A percentile compares a stretch with the other conserved stretches of the same genome.
Evolutionary conservation across 2,329 filamentous ascomycete genomes (phyloP).

Genomic region (Colletotrichum chlorophyti): DNA sequence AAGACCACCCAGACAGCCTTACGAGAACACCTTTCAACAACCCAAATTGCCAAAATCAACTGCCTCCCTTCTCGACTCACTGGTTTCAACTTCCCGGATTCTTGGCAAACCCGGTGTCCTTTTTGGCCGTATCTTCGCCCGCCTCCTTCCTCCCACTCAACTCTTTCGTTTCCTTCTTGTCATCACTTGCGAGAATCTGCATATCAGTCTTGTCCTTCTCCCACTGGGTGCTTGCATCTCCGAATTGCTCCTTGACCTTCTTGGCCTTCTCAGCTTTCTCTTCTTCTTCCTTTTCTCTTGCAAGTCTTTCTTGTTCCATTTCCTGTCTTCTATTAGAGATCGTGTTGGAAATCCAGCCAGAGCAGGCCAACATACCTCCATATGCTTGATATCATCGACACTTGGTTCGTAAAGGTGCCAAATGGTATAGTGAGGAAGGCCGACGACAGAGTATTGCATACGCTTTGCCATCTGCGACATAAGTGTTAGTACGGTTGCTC

Average conservation of each 20-base stretch:
- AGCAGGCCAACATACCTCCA: constrained; percentile 68
- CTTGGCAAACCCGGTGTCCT: constrained; percentile 9
- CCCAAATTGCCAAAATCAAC: too few species aligned
- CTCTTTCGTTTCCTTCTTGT: constrained; percentile 43
- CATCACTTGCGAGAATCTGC: constrained; percentile 68
- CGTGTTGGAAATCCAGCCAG: not conserved
- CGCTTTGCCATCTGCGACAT: constrained; percentile 84
- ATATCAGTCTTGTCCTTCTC: constrained; percentile 87
- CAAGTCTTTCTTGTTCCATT: constrained; percentile 88
- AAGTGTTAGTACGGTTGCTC: constrained; percentile 6
- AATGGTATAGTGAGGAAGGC: constrained; percentile 95
- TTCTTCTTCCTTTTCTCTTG: constrained; percentile 80
- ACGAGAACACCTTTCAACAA: too few species aligned
- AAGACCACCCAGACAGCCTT: too few species aligned
- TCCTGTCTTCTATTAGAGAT: constrained; percentile 59
- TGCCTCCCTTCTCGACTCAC: not conserved
- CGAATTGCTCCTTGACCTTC: constrained; percentile 82
- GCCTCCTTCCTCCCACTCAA: constrained; percentile 23
- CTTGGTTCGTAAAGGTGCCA: constrained; percentile 99
- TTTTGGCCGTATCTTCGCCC: too few species aligned
- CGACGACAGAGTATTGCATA: constrained; percentile 95
- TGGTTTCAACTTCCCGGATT: constrained; percentile 2
- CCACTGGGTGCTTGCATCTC: constrained; percentile 80
- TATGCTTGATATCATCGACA: constrained; percentile 94
- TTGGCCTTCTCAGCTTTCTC: constrained; percentile 75